Evolutionary conservation across 1,284 basidiomycete genomes (phyloP).

Genomic region (Moniliophthora roreri): DNA sequence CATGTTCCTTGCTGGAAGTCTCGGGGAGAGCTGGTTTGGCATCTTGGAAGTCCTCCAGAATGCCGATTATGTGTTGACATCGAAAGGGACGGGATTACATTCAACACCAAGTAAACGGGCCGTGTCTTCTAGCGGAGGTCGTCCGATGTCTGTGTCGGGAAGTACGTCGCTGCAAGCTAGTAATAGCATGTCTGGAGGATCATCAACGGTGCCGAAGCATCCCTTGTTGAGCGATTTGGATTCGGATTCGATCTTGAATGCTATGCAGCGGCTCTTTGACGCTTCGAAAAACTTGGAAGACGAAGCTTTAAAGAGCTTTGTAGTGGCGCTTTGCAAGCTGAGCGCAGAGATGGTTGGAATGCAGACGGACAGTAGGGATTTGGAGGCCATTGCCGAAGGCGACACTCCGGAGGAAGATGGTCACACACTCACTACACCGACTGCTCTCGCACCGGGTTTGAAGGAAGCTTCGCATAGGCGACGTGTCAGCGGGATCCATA

Average conservation of each 20-base stretch:
- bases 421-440: constrained; percentile 37
- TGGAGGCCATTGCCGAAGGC: constrained; percentile 34
- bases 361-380: constrained; percentile 49
- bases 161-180: neutral
- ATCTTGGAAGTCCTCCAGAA: constrained; percentile 91
- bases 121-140: constrained; percentile 14
- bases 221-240: constrained; percentile 76
- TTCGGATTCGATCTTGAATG: constrained; percentile 65
- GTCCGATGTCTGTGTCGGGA: constrained; percentile 28
- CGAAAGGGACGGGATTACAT: constrained; percentile 42
- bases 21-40: constrained; percentile 89
- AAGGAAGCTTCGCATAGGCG: constrained; percentile 56
- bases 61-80: constrained; percentile 84
- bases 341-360: constrained; percentile 90
- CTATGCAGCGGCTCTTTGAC: constrained; percentile 83
- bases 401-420: constrained; percentile 38
- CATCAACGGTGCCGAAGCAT: constrained; percentile 35
- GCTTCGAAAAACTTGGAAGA: constrained; percentile 83
- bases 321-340: constrained; percentile 80
- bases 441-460: constrained; percentile 18
- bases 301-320: constrained; percentile 78
- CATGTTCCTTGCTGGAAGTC: constrained; percentile 79
- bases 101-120: constrained; percentile 32
- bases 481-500: constrained; percentile 82
- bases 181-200: constrained; percentile 9